These are phyloP conservation scores for Catunica adiposa DNA, from an alignment of 2,329 filamentous ascomycete genomes.

Conservation along the genomic window DNA sequence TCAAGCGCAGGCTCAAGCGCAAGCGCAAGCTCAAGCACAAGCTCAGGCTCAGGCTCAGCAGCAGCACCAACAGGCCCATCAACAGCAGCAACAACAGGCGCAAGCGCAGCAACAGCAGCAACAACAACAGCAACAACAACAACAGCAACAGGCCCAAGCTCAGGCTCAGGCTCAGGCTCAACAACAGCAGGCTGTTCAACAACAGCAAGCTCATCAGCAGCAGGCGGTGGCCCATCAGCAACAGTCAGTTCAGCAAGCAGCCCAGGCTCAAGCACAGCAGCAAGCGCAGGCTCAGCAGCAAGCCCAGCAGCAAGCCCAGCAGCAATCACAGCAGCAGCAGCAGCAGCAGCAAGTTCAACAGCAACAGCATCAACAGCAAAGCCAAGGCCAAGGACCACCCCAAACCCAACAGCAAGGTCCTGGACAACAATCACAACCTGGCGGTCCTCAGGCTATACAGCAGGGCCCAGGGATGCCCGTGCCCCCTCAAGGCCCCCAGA, in stretches of 20 bases:
- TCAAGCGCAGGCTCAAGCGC: not conserved
- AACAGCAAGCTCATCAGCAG: conserved; percentile 19
- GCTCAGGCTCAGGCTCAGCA: conserved; percentile 15
- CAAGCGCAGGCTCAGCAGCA: no score
- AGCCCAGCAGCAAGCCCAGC: not conserved
- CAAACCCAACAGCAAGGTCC: conserved; percentile 16
- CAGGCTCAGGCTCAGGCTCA: conserved; percentile 19
- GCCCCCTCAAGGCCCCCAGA: no score
- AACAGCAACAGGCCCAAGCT: conserved; percentile 22
- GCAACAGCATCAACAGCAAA: conserved; percentile 2
- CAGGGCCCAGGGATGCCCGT: not conserved
- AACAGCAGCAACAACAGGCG: conserved; percentile 20
- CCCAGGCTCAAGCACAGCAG: not conserved
- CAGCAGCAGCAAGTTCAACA: not conserved
- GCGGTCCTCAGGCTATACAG: not conserved
- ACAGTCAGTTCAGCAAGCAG: conserved; percentile 14
- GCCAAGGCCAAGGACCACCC: not conserved
- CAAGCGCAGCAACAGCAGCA: conserved; percentile 21
- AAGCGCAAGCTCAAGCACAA: conserved; percentile 1
- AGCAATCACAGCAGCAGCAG: conserved; percentile 4
- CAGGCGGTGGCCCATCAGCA: no score
- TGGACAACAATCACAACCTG: not conserved
- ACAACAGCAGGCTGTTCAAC: not conserved
- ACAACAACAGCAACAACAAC: conserved; percentile 20
- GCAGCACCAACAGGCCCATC: conserved; percentile 22